Evolutionary conservation across 106 monocot species (phyloP), one percentile per base, ranked within the genome.

Genomic region (Allium fistulosum): DNA sequence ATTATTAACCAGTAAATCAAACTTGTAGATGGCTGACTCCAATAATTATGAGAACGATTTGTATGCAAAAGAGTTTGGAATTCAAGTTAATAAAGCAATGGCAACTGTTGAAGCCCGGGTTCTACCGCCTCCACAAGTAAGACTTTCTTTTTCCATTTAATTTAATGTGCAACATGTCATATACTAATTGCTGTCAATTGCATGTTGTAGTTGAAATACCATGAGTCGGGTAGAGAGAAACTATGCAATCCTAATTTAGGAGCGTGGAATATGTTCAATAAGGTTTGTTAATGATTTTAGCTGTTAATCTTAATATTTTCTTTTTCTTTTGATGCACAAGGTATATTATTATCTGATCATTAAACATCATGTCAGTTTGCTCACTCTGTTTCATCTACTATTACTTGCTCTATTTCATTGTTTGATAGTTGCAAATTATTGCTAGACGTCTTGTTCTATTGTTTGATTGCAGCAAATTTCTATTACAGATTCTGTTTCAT

Each of bases 221-320:
- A 83, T 62, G 82, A 82, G 49, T 66, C 78, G 49, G 82, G 82
- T 4, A 59, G 50, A 45, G 83, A 83, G 69, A 83, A 76, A 53
- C 64, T 48, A 16, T 83, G 83, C 57, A 52, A 59, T 7, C 83
- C 83, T 6, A 64, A 57, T 53, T 65, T 76, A 26, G 83, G 83
- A 0, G 72, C 76, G 26, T 83, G 83, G 83, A 83, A 83, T 61
- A 83, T 83, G 83, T 76, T 79, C 27, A 76, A 83, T 48, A 83
- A 83, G 76, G 83, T 83, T 9, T 58, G 16, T 59, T 11, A 18
- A 10, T 16, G 28, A 58, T 70, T 47, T 1, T 58, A 46, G 52
- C 1, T 10, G 13, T 13, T 53, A 10, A 10, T 15, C 17, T 12
- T 59, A 1, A 15, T 59, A 15, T 59, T 59, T 12, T 59, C 58